phyloP scores from a whole-genome alignment of 306 rosid genomes.

The Astragalus membranaceus region DNA sequence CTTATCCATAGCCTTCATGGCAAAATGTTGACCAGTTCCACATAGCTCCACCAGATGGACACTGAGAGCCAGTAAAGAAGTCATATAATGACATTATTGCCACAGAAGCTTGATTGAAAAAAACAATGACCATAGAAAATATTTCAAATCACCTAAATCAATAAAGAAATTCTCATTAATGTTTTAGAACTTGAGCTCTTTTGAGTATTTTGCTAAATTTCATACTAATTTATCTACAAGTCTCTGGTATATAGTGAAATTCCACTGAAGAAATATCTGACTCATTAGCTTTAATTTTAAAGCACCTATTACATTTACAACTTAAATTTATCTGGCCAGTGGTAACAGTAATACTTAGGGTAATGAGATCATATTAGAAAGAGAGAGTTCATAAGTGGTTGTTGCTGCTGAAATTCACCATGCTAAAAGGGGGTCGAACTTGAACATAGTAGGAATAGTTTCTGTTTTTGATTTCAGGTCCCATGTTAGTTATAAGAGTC shows the following conservation, averaged over 20 bases:
- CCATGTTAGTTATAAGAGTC: too few species aligned
- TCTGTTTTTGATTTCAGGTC: too few species aligned
- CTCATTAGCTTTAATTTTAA: background rate
- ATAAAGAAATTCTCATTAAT: background rate
- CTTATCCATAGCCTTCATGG: conserved; percentile 97
- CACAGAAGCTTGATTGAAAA: background rate
- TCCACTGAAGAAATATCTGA: background rate
- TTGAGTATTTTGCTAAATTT: background rate
- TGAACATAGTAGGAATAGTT: too few species aligned
- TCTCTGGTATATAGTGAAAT: background rate
- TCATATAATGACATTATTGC: background rate
- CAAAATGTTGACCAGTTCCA: conserved; percentile 59
- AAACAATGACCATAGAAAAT: background rate
- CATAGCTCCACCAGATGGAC: conserved; percentile 74
- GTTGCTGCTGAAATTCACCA: too few species aligned
- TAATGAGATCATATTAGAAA: too few species aligned
- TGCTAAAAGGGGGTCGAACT: too few species aligned
- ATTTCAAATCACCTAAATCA: background rate
- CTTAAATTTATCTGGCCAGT: too few species aligned
- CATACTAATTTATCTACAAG: background rate
- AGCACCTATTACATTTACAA: background rate
- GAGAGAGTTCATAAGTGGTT: too few species aligned
- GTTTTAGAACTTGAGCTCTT: background rate
- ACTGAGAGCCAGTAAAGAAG: conserved; percentile 29
- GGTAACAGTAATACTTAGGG: too few species aligned